phyloP scores from a whole-genome alignment of 169 alveolate species.

The Cryptosporidium tyzzeri region DNA sequence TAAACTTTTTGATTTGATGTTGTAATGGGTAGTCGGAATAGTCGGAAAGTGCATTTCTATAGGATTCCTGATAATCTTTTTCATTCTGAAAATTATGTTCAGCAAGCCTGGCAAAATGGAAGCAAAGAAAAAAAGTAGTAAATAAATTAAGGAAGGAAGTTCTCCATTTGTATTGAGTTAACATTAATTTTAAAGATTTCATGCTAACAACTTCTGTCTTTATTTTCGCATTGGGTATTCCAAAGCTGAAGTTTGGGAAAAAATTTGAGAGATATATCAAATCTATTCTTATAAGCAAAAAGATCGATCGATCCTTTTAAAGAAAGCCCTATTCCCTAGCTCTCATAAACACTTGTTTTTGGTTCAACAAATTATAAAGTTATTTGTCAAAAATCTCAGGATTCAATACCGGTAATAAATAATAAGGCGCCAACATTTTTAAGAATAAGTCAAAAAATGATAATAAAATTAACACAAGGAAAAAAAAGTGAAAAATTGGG shows the following conservation, averaged over 20 bases:
- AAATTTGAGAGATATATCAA: background rate
- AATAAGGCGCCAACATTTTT: background rate
- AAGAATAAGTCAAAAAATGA: background rate
- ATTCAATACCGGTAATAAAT: slow-evolving; percentile 8
- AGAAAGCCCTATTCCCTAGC: background rate
- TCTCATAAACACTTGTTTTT: background rate
- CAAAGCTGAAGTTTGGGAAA: background rate
- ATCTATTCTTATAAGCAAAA: background rate
- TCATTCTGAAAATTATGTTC: background rate
- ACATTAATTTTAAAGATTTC: background rate
- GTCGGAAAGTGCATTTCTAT: background rate
- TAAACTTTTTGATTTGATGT: slow-evolving; percentile 1
- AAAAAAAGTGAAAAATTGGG: background rate
- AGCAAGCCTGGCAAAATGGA: background rate
- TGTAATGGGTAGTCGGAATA: slow-evolving; percentile 15
- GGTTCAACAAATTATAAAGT: background rate
- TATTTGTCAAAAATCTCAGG: background rate
- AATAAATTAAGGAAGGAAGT: background rate
- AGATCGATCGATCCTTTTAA: slow-evolving; percentile 1
- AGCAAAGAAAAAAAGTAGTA: background rate
- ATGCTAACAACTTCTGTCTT: background rate
- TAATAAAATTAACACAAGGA: background rate
- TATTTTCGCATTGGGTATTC: background rate
- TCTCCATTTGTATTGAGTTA: background rate
- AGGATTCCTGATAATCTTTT: background rate